These are phyloP conservation scores for Colletotrichum sp. DNA, from an alignment of 2,329 filamentous ascomycete species.

Conservation along the genomic window DNA sequence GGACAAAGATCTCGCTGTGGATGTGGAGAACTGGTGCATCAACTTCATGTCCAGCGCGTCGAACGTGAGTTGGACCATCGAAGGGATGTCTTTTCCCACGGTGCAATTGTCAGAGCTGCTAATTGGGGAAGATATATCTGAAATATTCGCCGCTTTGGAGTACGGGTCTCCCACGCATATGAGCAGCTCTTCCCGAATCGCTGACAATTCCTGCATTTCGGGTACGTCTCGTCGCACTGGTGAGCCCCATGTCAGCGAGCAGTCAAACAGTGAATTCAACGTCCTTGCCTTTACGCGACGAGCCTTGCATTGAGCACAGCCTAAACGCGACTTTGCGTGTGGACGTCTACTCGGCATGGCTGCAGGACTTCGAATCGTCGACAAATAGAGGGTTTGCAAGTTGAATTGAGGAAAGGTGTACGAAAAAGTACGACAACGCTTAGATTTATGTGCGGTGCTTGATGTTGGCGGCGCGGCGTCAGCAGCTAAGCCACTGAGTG, in stretches of 20 bases:
- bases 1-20: not conserved
- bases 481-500: not conserved
- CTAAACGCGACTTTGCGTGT: not conserved
- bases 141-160: not conserved
- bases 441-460: not conserved
- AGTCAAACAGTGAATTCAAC: not conserved
- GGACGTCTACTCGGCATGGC: not conserved
- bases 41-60: not conserved
- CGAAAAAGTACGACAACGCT: not conserved
- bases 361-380: not conserved
- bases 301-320: not conserved
- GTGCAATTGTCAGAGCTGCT: not conserved
- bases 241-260: not conserved
- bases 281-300: not conserved
- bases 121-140: rapidly evolving
- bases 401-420: not conserved
- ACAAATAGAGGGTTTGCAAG: not conserved
- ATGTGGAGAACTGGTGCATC: not conserved
- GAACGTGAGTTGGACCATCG: not conserved
- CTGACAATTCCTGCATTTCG: not conserved
- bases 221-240: not conserved
- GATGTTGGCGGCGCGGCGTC: not conserved
- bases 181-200: not conserved
- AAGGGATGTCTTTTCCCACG: not conserved
- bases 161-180: not conserved